Evolutionary conservation across 2,329 filamentous ascomycete species (phyloP), one percentile per base, ranked within the genome.

Genomic region (Nemania bipapillata): DNA sequence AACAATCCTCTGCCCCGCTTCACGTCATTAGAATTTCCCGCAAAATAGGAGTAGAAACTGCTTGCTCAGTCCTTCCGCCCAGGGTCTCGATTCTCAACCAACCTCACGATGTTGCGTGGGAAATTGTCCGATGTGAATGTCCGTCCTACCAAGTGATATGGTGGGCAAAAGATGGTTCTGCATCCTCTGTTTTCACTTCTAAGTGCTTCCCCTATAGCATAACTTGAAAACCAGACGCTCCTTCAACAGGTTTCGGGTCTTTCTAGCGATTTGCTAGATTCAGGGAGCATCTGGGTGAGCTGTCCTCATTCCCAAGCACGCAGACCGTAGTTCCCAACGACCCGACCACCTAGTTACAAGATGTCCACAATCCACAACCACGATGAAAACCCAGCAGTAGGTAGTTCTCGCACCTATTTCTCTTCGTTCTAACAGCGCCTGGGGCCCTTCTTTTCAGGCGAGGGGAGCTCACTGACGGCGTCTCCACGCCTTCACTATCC

Each of bases 311-410:
- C 9, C 9, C 30, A 32, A 32, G 30, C 30, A 32, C 9, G 4
- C 30, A 32, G 30, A n/a, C 9, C 30, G 30, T 32, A 9, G 6
- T n/a, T 37, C n/a, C 5, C 5, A 5, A 30, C 1, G 6, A n/a
- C 40, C 56, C 22, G 8, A 45, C 28, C 3, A 8, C 17, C 0
- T 4, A 32, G 3, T 22, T 1, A 4, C 49, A 63, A 35, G 17
- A 64, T 57, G 61, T 28, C 26, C 12, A 12, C 47, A 12, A 30
- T 65, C 6, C 24, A 53, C 7, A 17, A 5, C 15, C n/a, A 54
- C 9, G 32, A 58, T 3, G 54, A 63, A 35, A 68, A 58, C 59
- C 54, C 45, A 1, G 42, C 53, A 20, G 32, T 60, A 40, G 20
- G 57, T 60, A 40, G 1, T 12, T 12, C 42, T 26, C 15, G 17